Conservation (phyloP, 2,329 filamentous ascomycete genomes). For the Claviceps purpurea region DNA sequence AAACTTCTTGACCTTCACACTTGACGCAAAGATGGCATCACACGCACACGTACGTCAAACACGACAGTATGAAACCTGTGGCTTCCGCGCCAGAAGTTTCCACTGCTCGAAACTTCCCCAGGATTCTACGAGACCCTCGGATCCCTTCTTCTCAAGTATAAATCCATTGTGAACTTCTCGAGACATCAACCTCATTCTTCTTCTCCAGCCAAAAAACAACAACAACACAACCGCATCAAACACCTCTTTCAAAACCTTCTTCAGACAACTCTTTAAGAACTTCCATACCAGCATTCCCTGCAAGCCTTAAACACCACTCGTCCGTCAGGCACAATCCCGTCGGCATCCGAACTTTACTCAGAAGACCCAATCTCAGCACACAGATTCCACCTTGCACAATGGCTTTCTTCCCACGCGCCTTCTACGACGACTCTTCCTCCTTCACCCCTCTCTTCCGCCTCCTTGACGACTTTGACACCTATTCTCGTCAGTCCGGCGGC, state of each 20-base stretch:
- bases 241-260: not conserved
- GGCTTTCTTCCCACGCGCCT: slow-evolving; percentile 45
- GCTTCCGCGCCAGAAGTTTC: not conserved
- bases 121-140: not conserved
- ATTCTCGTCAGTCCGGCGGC: slow-evolving; percentile 21
- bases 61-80: not conserved
- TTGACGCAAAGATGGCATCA: slow-evolving; percentile 1
- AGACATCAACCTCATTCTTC: not conserved
- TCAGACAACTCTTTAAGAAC: no score
- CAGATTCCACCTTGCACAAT: slow-evolving; percentile 29
- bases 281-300: slow-evolving; percentile 7
- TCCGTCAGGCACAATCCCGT: slow-evolving; percentile 9
- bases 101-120: not conserved
- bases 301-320: slow-evolving; percentile 13
- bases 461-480: slow-evolving; percentile 43
- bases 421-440: slow-evolving; percentile 32
- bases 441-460: slow-evolving; percentile 44
- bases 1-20: not conserved
- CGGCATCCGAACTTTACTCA: slow-evolving; percentile 9
- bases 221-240: not conserved
- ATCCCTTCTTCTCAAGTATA: slow-evolving; percentile 1
- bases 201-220: not conserved
- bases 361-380: slow-evolving; percentile 10
- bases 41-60: not conserved
- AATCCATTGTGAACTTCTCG: not conserved